Conservation (phyloP, 352 stramenopile species). For the Lagenidium sp. region DNA sequence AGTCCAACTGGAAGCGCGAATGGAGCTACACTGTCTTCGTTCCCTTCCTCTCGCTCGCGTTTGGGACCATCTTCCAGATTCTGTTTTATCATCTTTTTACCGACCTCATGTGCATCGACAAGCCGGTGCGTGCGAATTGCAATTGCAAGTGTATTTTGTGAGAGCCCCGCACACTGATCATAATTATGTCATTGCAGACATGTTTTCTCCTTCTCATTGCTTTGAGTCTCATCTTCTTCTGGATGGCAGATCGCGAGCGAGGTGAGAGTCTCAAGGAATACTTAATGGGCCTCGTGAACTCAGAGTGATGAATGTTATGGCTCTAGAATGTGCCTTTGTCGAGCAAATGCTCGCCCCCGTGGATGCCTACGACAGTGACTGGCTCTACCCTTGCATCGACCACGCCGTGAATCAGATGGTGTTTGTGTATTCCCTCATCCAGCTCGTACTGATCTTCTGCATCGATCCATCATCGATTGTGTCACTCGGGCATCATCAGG, state of each 20-base stretch:
- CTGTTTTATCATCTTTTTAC: constrained; percentile 56
- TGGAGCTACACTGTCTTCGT: constrained; percentile 56
- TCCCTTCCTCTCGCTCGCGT: constrained; percentile 33
- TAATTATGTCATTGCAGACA: too few species aligned
- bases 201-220: constrained; percentile 38
- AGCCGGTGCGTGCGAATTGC: constrained; percentile 16
- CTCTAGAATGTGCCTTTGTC: constrained; percentile 45
- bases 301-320: not conserved
- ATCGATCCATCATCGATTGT: constrained; percentile 65
- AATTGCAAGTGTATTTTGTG: not conserved
- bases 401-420: constrained; percentile 78
- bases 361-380: constrained; percentile 76
- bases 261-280: constrained; percentile 10
- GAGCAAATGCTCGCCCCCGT: constrained; percentile 44
- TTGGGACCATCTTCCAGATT: constrained; percentile 46
- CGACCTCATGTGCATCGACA: constrained; percentile 44
- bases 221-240: constrained; percentile 44
- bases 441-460: constrained; percentile 44
- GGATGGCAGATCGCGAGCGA: constrained; percentile 64
- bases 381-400: constrained; percentile 63
- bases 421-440: constrained; percentile 56
- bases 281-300: not conserved
- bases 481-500: constrained; percentile 67
- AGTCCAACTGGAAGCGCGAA: constrained; percentile 47
- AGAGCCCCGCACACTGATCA: too few species aligned